phyloP scores from a whole-genome alignment of 495 filamentous ascomycete genomes.

The Evernia prunastri region DNA sequence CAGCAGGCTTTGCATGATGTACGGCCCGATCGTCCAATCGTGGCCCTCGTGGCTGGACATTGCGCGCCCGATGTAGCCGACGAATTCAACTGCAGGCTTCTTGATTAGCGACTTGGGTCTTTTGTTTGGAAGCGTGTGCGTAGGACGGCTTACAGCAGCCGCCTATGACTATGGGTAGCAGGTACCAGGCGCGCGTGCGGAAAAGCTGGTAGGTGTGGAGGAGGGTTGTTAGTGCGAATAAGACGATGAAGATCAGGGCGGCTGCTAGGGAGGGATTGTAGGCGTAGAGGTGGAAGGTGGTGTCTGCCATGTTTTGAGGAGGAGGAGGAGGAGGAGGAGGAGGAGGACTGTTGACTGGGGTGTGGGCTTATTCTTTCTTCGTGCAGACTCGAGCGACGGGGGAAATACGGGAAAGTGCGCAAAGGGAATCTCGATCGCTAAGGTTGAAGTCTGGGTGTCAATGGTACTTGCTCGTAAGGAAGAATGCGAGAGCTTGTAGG shows the following conservation, averaged over 20 bases:
- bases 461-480: background rate
- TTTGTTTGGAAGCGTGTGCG: background rate
- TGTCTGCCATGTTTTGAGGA: background rate
- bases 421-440: background rate
- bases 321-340: too few relatives aligned
- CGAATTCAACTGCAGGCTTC: slow-evolving; percentile 4
- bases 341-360: background rate
- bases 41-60: slow-evolving; percentile 9
- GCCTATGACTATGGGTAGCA: background rate
- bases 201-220: background rate
- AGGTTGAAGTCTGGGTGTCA: background rate
- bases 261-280: background rate
- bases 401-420: background rate
- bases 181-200: background rate
- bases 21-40: slow-evolving; percentile 20
- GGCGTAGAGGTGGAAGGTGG: background rate
- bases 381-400: background rate
- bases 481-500: background rate
- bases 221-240: background rate
- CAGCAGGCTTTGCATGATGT: slow-evolving; percentile 37
- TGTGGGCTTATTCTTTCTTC: background rate
- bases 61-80: slow-evolving; percentile 16
- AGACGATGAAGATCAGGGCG: background rate
- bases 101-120: background rate
- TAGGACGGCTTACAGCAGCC: background rate